A percentile compares a stretch with the other conserved stretches of the same genome.
phyloP scores from a whole-genome alignment of 108 stramenopile genomes.

The Craspedostauros australis region DNA sequence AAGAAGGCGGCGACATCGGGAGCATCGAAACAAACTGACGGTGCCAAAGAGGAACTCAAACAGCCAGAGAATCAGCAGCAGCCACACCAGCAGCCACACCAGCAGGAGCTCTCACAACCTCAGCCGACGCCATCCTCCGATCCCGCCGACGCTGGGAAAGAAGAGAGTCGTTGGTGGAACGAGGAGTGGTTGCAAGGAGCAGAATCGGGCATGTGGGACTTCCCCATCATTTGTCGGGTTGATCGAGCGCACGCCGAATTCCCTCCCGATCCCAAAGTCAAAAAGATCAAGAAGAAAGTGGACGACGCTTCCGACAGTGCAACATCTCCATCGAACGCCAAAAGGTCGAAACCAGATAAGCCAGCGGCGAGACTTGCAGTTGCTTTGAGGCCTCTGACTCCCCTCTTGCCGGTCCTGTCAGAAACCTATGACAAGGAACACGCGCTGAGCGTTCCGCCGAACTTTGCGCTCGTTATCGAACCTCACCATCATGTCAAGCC shows the following conservation, averaged over 20 bases:
- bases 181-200: conserved; percentile 32
- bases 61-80: too few species aligned
- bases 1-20: neutral
- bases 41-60: too few species aligned
- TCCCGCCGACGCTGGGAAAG: too few species aligned
- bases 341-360: conserved; percentile 5
- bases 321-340: neutral
- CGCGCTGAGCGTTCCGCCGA: conserved; percentile 14
- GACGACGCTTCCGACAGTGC: neutral
- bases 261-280: conserved; percentile 37
- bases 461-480: conserved; percentile 36
- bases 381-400: conserved; percentile 33
- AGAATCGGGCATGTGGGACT: conserved; percentile 9
- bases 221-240: conserved; percentile 51
- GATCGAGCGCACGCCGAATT: conserved; percentile 46
- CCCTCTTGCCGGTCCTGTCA: conserved; percentile 18
- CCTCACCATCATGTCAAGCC: conserved; percentile 16
- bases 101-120: too few species aligned
- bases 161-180: conserved; percentile 36
- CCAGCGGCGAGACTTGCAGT: conserved; percentile 22
- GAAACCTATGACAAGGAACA: conserved; percentile 4
- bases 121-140: too few species aligned
- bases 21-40: neutral
- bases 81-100: too few species aligned
- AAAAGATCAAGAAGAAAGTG: conserved; percentile 6